phyloP scores from a whole-genome alignment of 2,329 filamentous ascomycete genomes.

The Hypomyces rosellus region DNA sequence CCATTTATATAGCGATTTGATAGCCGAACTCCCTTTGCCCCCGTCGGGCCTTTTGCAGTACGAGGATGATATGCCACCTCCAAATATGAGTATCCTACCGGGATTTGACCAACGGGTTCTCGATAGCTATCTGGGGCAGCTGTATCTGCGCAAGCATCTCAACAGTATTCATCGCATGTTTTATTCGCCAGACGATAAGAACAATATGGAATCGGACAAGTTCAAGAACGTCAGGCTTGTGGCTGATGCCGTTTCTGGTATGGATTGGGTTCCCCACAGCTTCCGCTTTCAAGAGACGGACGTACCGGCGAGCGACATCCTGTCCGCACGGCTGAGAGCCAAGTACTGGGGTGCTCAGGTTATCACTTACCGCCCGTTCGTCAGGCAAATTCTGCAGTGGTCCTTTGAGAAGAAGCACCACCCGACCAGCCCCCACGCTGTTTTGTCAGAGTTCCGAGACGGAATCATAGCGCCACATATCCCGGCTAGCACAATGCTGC shows the following conservation, averaged over 20 bases:
- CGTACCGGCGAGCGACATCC: slow-evolving; percentile 66
- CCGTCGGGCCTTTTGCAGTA: slow-evolving; percentile 56
- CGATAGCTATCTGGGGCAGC: slow-evolving; percentile 55
- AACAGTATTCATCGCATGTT: slow-evolving; percentile 56
- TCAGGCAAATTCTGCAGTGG: slow-evolving; percentile 50
- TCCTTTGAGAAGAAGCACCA: slow-evolving; percentile 32
- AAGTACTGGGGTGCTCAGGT: slow-evolving; percentile 94
- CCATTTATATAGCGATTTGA: slow-evolving; percentile 63
- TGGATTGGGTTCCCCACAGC: slow-evolving; percentile 41
- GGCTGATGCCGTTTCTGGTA: slow-evolving; percentile 35
- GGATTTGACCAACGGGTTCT: slow-evolving; percentile 43
- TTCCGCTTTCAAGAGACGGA: slow-evolving; percentile 61
- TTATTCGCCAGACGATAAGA: slow-evolving; percentile 40
- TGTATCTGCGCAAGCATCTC: slow-evolving; percentile 58
- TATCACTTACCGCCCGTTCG: slow-evolving; percentile 78
- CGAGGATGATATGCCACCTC: slow-evolving; percentile 60
- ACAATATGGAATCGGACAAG: slow-evolving; percentile 25
- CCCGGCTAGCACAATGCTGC: slow-evolving; percentile 28
- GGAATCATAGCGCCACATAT: slow-evolving; percentile 33
- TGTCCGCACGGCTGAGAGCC: slow-evolving; percentile 75
- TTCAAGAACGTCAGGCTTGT: slow-evolving; percentile 43
- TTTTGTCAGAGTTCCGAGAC: slow-evolving; percentile 29
- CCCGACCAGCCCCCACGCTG: slow-evolving; percentile 27
- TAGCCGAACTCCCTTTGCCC: slow-evolving; percentile 70
- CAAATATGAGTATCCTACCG: slow-evolving; percentile 44